Conservation (phyloP, 2,329 filamentous ascomycete species). For the Arthrinium puccinioides region DNA sequence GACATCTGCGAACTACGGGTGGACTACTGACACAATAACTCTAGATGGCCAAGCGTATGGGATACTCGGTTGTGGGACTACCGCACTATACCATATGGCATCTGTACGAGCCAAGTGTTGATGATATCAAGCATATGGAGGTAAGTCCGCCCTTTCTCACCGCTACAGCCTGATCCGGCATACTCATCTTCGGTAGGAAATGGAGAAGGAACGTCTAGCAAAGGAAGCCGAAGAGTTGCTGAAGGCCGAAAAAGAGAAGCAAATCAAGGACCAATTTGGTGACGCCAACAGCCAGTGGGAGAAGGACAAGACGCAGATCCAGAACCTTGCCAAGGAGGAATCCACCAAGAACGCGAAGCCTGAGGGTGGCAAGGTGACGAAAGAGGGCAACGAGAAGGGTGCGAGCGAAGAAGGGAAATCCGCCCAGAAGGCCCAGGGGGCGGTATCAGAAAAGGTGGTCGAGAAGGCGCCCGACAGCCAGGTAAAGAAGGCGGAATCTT, state of each 20-base stretch:
- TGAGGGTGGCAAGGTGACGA: slow-evolving; percentile 45
- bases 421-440: not conserved
- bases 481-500: slow-evolving; percentile 1
- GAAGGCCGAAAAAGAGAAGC: slow-evolving; percentile 64
- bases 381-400: slow-evolving; percentile 34
- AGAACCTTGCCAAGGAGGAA: slow-evolving; percentile 57
- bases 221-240: slow-evolving; percentile 75
- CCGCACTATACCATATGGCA: slow-evolving; percentile 99
- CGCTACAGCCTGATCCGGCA: not conserved
- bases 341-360: slow-evolving; percentile 11
- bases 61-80: slow-evolving; percentile 88
- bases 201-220: slow-evolving; percentile 79
- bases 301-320: slow-evolving; percentile 76
- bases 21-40: slow-evolving; percentile 8
- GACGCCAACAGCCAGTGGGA: slow-evolving; percentile 78
- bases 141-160: slow-evolving; percentile 34
- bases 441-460: not conserved
- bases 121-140: slow-evolving; percentile 96
- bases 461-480: not conserved
- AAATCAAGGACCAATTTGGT: slow-evolving; percentile 74
- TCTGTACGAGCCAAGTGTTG: slow-evolving; percentile 97
- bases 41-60: slow-evolving; percentile 95
- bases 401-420: not conserved
- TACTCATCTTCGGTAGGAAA: slow-evolving; percentile 52
- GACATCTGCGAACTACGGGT: slow-evolving; percentile 5